Evolutionary conservation across 768 basidiomycete species (phyloP).

Genomic region (Mycena filopes): DNA sequence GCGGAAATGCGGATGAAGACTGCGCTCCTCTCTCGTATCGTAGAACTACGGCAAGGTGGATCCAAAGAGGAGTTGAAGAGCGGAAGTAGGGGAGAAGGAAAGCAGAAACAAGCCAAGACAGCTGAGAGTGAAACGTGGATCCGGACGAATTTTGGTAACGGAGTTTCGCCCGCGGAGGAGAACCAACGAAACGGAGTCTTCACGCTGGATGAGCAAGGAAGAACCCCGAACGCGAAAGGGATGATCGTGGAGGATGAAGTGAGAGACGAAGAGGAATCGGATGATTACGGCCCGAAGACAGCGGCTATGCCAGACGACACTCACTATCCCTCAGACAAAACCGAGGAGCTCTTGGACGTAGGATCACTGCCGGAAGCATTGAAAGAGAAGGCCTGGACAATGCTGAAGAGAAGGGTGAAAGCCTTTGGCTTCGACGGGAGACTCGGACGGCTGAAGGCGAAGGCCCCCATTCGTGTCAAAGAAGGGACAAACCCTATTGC

Average conservation of each 20-base stretch:
- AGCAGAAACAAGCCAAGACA: background rate
- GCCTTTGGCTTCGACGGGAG: too few species aligned
- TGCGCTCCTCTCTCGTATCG: background rate
- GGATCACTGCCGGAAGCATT: too few species aligned
- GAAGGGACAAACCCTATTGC: background rate
- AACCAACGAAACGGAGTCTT: background rate
- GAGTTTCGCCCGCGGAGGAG: background rate
- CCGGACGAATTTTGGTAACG: background rate
- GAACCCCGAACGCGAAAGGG: background rate
- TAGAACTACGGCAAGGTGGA: too few species aligned
- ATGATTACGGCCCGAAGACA: too few species aligned
- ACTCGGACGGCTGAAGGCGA: background rate
- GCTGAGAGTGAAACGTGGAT: background rate
- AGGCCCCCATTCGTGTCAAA: background rate
- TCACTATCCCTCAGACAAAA: too few species aligned
- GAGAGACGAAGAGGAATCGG: too few species aligned
- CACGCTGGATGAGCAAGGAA: background rate
- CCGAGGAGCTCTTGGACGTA: too few species aligned
- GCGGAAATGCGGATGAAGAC: background rate
- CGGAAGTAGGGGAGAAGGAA: too few species aligned
- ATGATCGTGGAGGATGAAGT: background rate
- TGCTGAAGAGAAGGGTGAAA: too few species aligned
- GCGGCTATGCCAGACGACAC: too few species aligned
- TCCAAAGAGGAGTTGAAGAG: too few species aligned
- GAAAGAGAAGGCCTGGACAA: too few species aligned